Base-by-base conservation (phyloP, 2,329 filamentous ascomycete species). In the Arthroderma uncinatum region DNA sequence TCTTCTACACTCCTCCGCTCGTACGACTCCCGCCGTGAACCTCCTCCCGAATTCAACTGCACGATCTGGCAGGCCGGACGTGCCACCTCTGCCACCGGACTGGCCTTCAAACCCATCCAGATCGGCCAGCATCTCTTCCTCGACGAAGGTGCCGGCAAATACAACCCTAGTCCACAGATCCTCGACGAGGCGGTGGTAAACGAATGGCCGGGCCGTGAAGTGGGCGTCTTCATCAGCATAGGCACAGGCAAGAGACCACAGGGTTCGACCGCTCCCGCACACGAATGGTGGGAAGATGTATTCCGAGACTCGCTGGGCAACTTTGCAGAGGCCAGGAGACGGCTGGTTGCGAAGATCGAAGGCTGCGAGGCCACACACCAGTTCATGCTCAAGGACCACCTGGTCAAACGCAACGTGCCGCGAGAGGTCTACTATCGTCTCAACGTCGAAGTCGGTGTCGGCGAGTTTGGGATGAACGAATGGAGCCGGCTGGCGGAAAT, bases 401-500 rank as follows among this genome's bases (percentile, higher is more conserved):
- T 97, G 21, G 74, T 81, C 5, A 87, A 84, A 69, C 83, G 90
- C 34, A 83, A 86, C 25, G 88, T 97, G 59, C 91, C 87, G 64
- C 81, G 82, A 54, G 91, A 96, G 58, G 89, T 94, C 69, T 98
- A 98, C 74, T 95, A 90, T 70, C 86, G 93, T 6, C 77, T 97
- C n/a, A 98, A 98, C 62, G 93, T 97, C 40, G 91, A 97, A 68
- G 85, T 95, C 14, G 93, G 92, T 0, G 91, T 97, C 2, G 91
- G 92, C 55, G 93, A 97, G 68, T 97, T 96, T 69, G 92, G 88
- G 54, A 97, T 98, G 90, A 98, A 97, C 68, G 93, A 97, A 70
- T 98, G 93, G 93, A 82, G 89, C 65, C 83, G 91, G 2, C 76
- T 97, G n/a, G 86, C 88, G 25, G 92, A 96, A 55, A 97, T 98